phyloP scores from a whole-genome alignment of 1,284 basidiomycete genomes.

The Tilletia caries region DNA sequence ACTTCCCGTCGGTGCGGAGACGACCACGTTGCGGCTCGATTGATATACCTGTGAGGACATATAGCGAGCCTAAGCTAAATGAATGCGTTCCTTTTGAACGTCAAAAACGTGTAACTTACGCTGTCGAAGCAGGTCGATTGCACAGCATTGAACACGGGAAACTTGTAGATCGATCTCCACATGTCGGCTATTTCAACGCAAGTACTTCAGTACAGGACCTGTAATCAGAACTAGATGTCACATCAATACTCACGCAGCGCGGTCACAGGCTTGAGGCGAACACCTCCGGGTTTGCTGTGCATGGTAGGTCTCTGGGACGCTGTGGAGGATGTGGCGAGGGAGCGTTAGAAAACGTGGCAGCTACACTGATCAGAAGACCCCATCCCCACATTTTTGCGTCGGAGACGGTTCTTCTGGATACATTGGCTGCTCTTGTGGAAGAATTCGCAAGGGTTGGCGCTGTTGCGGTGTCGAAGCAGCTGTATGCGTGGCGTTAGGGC shows the following conservation, averaged over 20 bases:
- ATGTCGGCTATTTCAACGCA: slow-evolving; percentile 66
- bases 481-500: too few species aligned
- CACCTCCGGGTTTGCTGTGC: background rate
- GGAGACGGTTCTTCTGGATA: too few species aligned
- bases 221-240: too few species aligned
- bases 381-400: too few species aligned
- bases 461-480: too few species aligned
- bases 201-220: background rate
- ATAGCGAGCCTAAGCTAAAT: too few species aligned
- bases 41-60: slow-evolving; percentile 69
- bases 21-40: slow-evolving; percentile 71
- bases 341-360: background rate
- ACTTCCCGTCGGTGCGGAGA: slow-evolving; percentile 44
- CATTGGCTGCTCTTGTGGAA: too few species aligned
- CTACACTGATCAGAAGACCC: background rate
- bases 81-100: too few species aligned
- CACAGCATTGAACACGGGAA: slow-evolving; percentile 82
- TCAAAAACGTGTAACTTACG: slow-evolving; percentile 58
- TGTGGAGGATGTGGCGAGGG: too few species aligned
- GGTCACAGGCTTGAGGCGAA: background rate
- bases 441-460: too few species aligned
- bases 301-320: too few species aligned
- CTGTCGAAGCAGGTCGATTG: slow-evolving; percentile 77
- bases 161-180: slow-evolving; percentile 76
- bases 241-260: background rate